Percentiles rank a stretch among this genome's conserved stretches.
phyloP scores from a whole-genome alignment of 371 early-diverging fungal species.

The Rhizopus stolonifer region DNA sequence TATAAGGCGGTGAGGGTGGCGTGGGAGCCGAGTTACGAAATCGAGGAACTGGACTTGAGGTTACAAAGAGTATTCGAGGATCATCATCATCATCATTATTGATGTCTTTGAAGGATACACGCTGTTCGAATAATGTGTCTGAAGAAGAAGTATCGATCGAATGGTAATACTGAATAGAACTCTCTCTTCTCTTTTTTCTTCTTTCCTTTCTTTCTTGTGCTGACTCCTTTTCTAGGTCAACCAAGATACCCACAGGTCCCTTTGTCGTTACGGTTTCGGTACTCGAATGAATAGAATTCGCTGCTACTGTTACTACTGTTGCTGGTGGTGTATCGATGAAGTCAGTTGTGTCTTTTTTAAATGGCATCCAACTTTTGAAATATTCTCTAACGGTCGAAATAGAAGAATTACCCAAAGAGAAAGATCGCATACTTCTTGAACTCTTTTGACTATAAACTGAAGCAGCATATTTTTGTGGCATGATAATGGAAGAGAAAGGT shows the following conservation, averaged over 20 bases:
- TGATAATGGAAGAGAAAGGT: conserved; percentile 15
- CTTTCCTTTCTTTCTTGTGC: conserved; percentile 28
- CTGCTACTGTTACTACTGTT: conserved; percentile 8
- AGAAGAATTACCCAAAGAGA: conserved; percentile 29
- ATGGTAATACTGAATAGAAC: conserved; percentile 18
- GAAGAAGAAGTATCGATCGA: conserved; percentile 14
- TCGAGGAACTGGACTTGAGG: conserved; percentile 48
- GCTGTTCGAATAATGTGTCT: conserved; percentile 6
- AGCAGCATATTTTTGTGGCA: conserved; percentile 37
- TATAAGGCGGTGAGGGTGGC: conserved; percentile 45
- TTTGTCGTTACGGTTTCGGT: neutral
- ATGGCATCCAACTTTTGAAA: conserved; percentile 27
- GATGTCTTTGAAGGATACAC: conserved; percentile 6
- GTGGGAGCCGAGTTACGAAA: conserved; percentile 46
- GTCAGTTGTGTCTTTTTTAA: conserved; percentile 20
- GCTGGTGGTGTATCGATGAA: conserved; percentile 30
- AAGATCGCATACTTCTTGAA: conserved; percentile 39
- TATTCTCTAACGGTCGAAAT: conserved; percentile 27
- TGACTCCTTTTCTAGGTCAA: conserved; percentile 27
- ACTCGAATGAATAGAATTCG: neutral
- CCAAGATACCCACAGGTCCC: conserved; percentile 24
- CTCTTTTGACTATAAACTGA: conserved; percentile 49
- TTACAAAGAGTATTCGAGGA: conserved; percentile 44
- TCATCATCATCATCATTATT: conserved; percentile 16
- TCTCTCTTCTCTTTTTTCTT: conserved; percentile 23